Evolutionary conservation across 1,284 basidiomycete species (phyloP), one percentile per base, ranked within the genome.

Genomic region (Apiotrichum montevideense): DNA sequence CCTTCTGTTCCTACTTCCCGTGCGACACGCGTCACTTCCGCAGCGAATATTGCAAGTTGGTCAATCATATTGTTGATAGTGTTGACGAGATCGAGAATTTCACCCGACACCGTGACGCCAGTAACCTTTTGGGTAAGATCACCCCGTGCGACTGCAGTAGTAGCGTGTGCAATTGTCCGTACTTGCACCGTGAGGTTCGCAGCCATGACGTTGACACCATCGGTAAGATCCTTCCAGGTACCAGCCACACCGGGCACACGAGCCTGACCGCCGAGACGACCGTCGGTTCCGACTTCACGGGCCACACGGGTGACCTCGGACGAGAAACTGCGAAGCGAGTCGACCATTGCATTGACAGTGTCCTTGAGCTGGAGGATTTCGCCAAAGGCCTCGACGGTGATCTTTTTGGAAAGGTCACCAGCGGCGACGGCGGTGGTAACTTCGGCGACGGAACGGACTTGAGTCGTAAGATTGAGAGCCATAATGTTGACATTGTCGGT

Each of bases 351-450:
- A 49, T 74, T 73, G 54, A 73, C 69, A 47, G 72, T 73, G 55
- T 67, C 68, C 69, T 83, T 98, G 74, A 98, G 80, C 67, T 97
- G 92, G 6, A 95, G 80, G 82, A 98, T 97, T 79, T 98, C 95
- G 55, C 95, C 94, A 71, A 94, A 90, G 29, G 95, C 94, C 66
- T 96, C 93, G 61, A 98, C 93, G 61, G 90, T 87, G 75, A 98
- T 93, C 58, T 87, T 86, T 76, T 90, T 88, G 64, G 82, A 85
- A 52, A 98, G 79, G 70, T 98, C 91, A 55, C 96, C 96, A 58
- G 87, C 82, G 0, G 96, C 95, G 62, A 98, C 95, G 46, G 91
- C 92, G 66, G 94, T 97, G n/a, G 96, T 98, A 40, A 98, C 95
- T 70, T 90, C 86, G 1, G 95, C 95, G 57, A 98, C 94, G 54